Evolutionary conservation across 441 rosid genomes (phyloP).

Genomic region (Gossypium schwendimanii): DNA sequence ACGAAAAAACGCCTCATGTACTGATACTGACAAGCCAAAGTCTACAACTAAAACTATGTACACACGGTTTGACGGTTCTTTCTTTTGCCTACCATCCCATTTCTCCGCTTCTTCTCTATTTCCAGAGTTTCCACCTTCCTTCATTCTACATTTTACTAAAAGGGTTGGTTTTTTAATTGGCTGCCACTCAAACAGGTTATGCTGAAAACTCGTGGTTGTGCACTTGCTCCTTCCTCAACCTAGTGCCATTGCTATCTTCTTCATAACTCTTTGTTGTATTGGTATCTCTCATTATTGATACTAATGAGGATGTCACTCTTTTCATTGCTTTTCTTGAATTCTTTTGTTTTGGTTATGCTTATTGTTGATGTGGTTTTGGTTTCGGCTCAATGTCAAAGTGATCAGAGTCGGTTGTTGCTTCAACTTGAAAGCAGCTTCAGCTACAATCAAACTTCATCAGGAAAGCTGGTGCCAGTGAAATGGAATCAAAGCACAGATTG

Average conservation of each 20-base stretch:
- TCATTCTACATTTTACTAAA: background rate
- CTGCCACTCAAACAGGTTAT: background rate
- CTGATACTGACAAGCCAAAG: background rate
- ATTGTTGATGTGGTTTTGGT: background rate
- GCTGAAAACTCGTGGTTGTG: background rate
- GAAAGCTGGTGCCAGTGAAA: constrained; percentile 2
- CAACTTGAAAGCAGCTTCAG: constrained; percentile 20
- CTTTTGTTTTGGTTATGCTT: background rate
- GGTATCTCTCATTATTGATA: constrained; percentile 1
- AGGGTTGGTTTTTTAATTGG: background rate
- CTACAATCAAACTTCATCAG: background rate
- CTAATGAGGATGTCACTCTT: constrained; percentile 26
- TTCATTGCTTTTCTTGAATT: constrained; percentile 19
- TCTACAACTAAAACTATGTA: background rate
- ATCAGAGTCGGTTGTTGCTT: constrained; percentile 30
- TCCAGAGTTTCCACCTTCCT: background rate
- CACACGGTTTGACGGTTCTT: background rate
- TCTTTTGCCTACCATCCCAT: background rate
- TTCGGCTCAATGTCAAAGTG: constrained; percentile 24
- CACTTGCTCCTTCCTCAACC: background rate
- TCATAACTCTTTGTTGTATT: constrained; percentile 7
- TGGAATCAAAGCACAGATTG: constrained; percentile 32
- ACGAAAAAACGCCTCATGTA: background rate
- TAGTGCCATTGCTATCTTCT: background rate
- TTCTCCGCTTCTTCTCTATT: background rate